Conservation (phyloP, 345 rosid genomes). For the Linum usitatissimum region DNA sequence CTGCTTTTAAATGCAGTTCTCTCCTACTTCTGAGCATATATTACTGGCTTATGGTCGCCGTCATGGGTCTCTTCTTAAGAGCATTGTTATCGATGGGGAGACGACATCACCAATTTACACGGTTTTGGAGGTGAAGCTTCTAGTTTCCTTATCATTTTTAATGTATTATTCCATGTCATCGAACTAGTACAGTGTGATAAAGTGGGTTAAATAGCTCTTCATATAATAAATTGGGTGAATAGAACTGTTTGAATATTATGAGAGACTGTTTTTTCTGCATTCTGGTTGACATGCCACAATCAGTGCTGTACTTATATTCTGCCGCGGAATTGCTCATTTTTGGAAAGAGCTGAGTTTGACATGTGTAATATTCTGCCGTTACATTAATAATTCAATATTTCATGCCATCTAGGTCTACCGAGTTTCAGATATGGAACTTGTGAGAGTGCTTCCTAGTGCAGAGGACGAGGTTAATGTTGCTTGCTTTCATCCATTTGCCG, state of each 20-base stretch:
- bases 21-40: conserved; percentile 92
- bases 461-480: conserved; percentile 93
- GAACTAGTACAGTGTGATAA: not conserved
- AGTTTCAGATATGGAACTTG: conserved; percentile 84
- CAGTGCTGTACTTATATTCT: not conserved
- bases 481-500: conserved; percentile 78
- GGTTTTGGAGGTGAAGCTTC: conserved; percentile 65
- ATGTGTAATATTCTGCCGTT: no score
- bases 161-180: not conserved
- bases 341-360: not conserved
- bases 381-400: not conserved
- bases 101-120: conserved; percentile 74
- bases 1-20: conserved; percentile 55
- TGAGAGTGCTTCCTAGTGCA: conserved; percentile 74
- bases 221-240: not conserved
- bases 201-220: no score
- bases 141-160: not conserved
- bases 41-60: conserved; percentile 96
- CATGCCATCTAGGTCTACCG: conserved; percentile 46
- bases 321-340: not conserved
- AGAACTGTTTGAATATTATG: not conserved
- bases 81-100: conserved; percentile 81
- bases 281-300: not conserved
- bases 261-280: not conserved
- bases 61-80: conserved; percentile 80